phyloP scores from a whole-genome alignment of 2,329 filamentous ascomycete genomes.

The Pezicula neosporulosa region DNA sequence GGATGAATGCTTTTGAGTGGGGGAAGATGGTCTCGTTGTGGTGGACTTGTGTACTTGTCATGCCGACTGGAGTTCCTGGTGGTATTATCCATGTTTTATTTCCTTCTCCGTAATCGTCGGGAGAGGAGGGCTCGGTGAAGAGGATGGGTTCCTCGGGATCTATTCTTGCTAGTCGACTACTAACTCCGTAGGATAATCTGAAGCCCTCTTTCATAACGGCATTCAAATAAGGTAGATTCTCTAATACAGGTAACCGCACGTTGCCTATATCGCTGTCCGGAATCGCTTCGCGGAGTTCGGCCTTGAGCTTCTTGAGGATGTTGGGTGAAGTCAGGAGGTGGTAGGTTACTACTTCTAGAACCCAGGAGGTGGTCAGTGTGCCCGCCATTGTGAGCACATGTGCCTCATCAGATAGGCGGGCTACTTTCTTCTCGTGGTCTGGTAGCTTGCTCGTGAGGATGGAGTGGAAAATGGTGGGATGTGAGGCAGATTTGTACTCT shows the following conservation, averaged over 20 bases:
- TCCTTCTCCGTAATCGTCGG: not conserved
- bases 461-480: constrained; percentile 11
- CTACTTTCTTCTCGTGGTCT: constrained; percentile 2
- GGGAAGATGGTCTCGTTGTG: constrained; percentile 26
- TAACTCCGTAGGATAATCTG: constrained; percentile 25
- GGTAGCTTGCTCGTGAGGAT: no score
- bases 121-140: not conserved
- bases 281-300: constrained; percentile 22
- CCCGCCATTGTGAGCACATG: constrained; percentile 33
- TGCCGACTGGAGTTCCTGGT: constrained; percentile 32
- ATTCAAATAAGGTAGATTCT: constrained; percentile 35
- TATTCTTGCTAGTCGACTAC: constrained; percentile 23
- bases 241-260: constrained; percentile 25
- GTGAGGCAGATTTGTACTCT: not conserved
- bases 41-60: constrained; percentile 27
- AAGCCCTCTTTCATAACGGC: constrained; percentile 14
- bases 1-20: constrained; percentile 20
- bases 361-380: constrained; percentile 32
- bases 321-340: constrained; percentile 22
- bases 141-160: constrained; percentile 15
- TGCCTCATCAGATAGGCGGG: constrained; percentile 30
- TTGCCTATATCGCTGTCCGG: constrained; percentile 7
- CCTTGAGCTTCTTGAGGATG: constrained; percentile 18
- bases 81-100: constrained; percentile 14
- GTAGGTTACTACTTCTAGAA: constrained; percentile 24